A percentile compares a stretch with the other conserved stretches of the same genome.
Evolutionary conservation across 768 basidiomycete species (phyloP).

Genomic region (Amanita brunnescens): DNA sequence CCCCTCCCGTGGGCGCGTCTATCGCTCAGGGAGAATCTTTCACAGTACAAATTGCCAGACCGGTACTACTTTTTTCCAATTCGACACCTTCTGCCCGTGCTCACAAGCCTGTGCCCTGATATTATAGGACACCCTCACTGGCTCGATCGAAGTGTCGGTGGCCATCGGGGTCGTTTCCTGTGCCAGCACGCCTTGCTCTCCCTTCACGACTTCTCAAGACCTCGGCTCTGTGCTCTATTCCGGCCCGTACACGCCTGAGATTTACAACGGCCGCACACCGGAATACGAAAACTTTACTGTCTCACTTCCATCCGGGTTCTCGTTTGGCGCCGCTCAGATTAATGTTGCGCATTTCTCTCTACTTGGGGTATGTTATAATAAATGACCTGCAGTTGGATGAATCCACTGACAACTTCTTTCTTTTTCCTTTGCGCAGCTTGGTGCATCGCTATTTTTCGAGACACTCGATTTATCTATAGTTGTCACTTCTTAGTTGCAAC

Average conservation of each 20-base stretch:
- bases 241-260: conserved; percentile 32
- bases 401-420: too few relatives aligned
- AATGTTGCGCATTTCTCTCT: conserved; percentile 29
- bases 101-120: background rate
- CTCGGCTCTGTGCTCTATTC: conserved; percentile 38
- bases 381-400: too few relatives aligned
- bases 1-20: conserved; percentile 19
- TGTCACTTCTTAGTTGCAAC: too few relatives aligned
- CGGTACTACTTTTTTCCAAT: conserved; percentile 19
- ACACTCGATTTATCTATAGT: too few relatives aligned
- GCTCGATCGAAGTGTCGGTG: conserved; percentile 36
- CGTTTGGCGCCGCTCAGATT: conserved; percentile 26
- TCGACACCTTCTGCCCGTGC: background rate
- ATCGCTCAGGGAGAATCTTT: conserved; percentile 21
- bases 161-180: conserved; percentile 36
- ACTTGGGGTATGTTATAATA: conserved; percentile 26
- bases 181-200: conserved; percentile 13
- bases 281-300: conserved; percentile 40
- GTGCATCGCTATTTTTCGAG: too few relatives aligned
- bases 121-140: conserved; percentile 26
- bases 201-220: conserved; percentile 12
- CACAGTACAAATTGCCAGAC: conserved; percentile 27
- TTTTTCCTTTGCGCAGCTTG: too few relatives aligned
- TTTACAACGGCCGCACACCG: conserved; percentile 16
- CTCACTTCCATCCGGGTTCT: conserved; percentile 22